Evolutionary conservation across 2,329 filamentous ascomycete species (phyloP), one percentile per base, ranked within the genome.

Genomic region (Colletotrichum spaethianum): DNA sequence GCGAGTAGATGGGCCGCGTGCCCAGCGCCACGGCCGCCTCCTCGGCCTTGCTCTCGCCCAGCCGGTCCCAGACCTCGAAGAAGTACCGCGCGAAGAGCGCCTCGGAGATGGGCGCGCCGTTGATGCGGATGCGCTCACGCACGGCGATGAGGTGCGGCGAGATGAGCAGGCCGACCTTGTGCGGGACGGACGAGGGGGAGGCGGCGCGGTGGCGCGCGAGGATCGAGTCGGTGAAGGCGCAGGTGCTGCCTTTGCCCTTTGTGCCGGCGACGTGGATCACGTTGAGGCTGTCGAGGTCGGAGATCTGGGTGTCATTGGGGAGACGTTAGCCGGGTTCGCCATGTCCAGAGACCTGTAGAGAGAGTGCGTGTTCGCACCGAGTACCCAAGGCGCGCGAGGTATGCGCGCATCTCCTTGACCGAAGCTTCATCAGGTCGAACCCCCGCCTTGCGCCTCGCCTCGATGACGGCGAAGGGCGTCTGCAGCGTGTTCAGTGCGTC

Each of bases 221-320:
- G 74, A 97, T 93, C 2, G 92, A 92, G 18, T 94, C 94, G 26
- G 94, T 89, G 80, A 95, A 96, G 12, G 95, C 93, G 75, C 93
- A 94, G 0, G 94, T 95, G 2, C 94, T 96, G 50, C 95, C 95
- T 81, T 98, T 98, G 72, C 96, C 96, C 81, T 98, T 98, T 5
- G 95, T 98, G 16, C 96, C 96, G 1, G 96, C 94, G 56, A 98
- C 91, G 80, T 98, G 96, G 73, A 98, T 90, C 75, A 87, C 87
- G 20, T 82, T 82, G 63, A 88, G 81, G 4, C 77, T 75, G 16
- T 81, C 76, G 33, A 89, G 83, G 74, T 86, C 83, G 0, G 76
- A 65, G 14, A 46, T 67, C 68, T 71, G 20, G 33, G 6, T 8
- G 20, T 7, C 8, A 16, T 6, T 6, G 12, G 9, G 12, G 2